Evolutionary conservation across 495 filamentous ascomycete genomes (phyloP).

Genomic region (Physcia stellaris): DNA sequence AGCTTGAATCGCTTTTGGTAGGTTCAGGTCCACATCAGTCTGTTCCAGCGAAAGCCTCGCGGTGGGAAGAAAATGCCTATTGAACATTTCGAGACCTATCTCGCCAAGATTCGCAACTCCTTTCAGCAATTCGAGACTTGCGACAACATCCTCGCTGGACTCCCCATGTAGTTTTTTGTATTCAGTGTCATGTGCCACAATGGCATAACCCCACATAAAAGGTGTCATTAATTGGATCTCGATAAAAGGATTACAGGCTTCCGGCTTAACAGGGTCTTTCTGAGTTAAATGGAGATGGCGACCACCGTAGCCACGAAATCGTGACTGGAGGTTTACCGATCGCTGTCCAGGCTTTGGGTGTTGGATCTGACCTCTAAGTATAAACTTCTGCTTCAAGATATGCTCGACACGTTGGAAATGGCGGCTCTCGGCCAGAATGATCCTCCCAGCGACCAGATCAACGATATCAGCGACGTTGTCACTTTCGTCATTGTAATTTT

Average conservation of each 20-base stretch:
- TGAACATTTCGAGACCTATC: not conserved
- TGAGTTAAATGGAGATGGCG: slow-evolving; percentile 1
- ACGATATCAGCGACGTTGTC: not conserved
- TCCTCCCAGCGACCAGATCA: not conserved
- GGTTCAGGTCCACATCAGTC: not conserved
- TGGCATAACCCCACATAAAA: slow-evolving; percentile 2
- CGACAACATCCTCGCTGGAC: not conserved
- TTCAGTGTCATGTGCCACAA: not conserved
- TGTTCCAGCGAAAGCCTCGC: not conserved
- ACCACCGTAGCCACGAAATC: slow-evolving; percentile 4
- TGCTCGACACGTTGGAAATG: slow-evolving; percentile 5
- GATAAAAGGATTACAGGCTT: not conserved
- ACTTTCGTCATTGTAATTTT: not conserved
- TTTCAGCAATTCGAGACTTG: not conserved
- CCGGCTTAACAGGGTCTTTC: not conserved
- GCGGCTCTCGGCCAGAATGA: not conserved
- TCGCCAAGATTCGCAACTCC: not conserved
- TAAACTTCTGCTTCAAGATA: not conserved
- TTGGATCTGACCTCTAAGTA: not conserved
- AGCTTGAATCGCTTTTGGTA: not conserved
- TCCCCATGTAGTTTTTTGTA: slow-evolving; percentile 2
- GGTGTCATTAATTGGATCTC: slow-evolving; percentile 3
- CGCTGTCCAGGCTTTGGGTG: slow-evolving; percentile 1
- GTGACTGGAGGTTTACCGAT: not conserved
- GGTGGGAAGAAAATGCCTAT: not conserved